Evolutionary conservation across 1,284 basidiomycete species (phyloP).

Genomic region (Austropuccinia psidii): DNA sequence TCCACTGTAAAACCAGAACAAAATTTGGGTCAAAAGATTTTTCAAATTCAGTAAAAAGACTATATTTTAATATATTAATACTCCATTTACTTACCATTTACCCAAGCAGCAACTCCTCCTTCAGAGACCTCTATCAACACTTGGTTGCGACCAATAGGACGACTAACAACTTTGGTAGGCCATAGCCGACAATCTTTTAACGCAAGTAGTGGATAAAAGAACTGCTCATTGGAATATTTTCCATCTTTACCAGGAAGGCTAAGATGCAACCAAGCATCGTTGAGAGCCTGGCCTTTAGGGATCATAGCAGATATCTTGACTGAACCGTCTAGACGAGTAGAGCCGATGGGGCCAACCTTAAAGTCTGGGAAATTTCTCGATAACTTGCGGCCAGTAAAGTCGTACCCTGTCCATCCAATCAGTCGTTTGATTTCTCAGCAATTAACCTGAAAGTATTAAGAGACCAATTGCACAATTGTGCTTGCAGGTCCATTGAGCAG

Average conservation of each 20-base stretch:
- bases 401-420: constrained; percentile 48
- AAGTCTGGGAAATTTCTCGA: constrained; percentile 52
- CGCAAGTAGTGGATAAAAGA: constrained; percentile 55
- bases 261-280: constrained; percentile 55
- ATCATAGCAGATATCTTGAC: constrained; percentile 37
- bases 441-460: not conserved
- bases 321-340: constrained; percentile 51
- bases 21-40: not conserved
- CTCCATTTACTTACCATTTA: constrained; percentile 8
- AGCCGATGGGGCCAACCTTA: constrained; percentile 54
- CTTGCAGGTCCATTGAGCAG: constrained; percentile 54
- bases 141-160: constrained; percentile 45
- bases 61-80: too few relatives aligned
- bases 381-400: constrained; percentile 54
- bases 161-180: constrained; percentile 53
- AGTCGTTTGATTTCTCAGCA: not conserved
- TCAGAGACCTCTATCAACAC: constrained; percentile 55
- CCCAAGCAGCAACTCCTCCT: constrained; percentile 55
- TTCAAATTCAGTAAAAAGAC: not conserved
- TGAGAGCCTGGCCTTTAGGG: constrained; percentile 50
- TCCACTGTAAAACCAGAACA: not conserved
- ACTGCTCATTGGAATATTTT: constrained; percentile 54
- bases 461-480: not conserved
- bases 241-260: constrained; percentile 54
- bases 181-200: constrained; percentile 52